These are phyloP conservation scores for Penicillium hesseltinei DNA, from an alignment of 2,329 filamentous ascomycete genomes.

Conservation along the genomic window DNA sequence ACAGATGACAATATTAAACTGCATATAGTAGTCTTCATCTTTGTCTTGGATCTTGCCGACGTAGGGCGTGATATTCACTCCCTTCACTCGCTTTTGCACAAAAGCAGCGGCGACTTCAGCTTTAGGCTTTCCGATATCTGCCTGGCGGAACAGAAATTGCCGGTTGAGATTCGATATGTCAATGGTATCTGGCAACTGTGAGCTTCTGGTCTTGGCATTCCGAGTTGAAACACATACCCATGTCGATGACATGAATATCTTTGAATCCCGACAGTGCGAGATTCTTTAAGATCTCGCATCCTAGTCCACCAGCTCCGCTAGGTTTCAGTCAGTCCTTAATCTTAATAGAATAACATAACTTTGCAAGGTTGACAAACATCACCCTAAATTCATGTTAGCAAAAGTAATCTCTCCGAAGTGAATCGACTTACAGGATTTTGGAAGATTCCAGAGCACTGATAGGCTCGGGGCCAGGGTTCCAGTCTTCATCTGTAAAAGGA, in stretches of 20 bases:
- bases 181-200: constrained; percentile 72
- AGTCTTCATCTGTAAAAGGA: constrained; percentile 73
- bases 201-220: neutral
- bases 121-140: constrained; percentile 90
- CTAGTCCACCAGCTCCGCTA: constrained; percentile 88
- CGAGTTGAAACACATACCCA: constrained; percentile 61
- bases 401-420: neutral
- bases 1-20: constrained; percentile 91
- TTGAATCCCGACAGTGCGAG: constrained; percentile 93
- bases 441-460: constrained; percentile 63
- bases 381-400: constrained; percentile 45
- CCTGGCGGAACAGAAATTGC: constrained; percentile 90
- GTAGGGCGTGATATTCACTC: constrained; percentile 89
- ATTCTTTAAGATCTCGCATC: constrained; percentile 96
- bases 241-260: constrained; percentile 97
- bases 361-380: constrained; percentile 43
- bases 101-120: constrained; percentile 90
- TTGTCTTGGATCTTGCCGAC: constrained; percentile 97
- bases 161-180: constrained; percentile 98
- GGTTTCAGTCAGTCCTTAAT: constrained; percentile 2
- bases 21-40: constrained; percentile 93
- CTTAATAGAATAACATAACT: neutral
- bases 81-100: constrained; percentile 83
- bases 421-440: constrained; percentile 66
- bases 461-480: constrained; percentile 51